These are phyloP conservation scores for Penicillium antarcticum DNA, from an alignment of 495 filamentous ascomycete species.

Conservation along the genomic window DNA sequence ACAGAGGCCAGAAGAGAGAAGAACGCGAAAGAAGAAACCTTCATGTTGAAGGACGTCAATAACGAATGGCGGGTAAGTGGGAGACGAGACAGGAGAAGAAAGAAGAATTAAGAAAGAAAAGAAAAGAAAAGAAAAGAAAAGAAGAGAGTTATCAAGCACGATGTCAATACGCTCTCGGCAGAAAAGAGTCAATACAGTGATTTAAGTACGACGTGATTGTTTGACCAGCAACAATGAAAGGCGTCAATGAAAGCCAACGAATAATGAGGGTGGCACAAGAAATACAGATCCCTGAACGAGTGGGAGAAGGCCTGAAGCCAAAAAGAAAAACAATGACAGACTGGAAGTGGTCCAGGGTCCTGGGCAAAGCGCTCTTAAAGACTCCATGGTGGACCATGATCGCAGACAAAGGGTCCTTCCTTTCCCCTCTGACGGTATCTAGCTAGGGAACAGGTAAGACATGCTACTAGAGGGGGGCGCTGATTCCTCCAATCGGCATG, in stretches of 20 bases:
- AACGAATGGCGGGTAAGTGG: constrained; percentile 12
- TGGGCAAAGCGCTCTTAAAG: constrained; percentile 3
- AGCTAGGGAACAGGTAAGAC: constrained; percentile 1
- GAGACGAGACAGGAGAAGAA: constrained; percentile 3
- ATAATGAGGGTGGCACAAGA: constrained; percentile 6
- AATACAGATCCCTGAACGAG: constrained; percentile 12
- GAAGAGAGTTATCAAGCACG: background rate
- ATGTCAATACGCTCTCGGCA: background rate
- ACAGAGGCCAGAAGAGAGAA: constrained; percentile 29
- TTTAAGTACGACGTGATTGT: background rate
- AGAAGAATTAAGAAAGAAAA: constrained; percentile 8
- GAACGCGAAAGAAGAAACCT: constrained; percentile 22
- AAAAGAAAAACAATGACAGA: constrained; percentile 6
- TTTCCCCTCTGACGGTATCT: background rate
- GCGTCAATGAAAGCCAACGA: constrained; percentile 1
- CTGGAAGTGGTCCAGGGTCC: background rate
- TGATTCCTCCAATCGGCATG: constrained; percentile 3
- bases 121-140: background rate
- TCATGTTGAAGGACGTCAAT: constrained; percentile 23
- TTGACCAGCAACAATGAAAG: background rate
- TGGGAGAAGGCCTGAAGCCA: constrained; percentile 5
- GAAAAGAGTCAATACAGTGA: background rate
- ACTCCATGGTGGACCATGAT: background rate
- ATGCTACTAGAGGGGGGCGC: background rate
- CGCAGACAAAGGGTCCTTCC: background rate